phyloP scores from a whole-genome alignment of 345 rosid species.

The Excoecaria cochinchinensis region DNA sequence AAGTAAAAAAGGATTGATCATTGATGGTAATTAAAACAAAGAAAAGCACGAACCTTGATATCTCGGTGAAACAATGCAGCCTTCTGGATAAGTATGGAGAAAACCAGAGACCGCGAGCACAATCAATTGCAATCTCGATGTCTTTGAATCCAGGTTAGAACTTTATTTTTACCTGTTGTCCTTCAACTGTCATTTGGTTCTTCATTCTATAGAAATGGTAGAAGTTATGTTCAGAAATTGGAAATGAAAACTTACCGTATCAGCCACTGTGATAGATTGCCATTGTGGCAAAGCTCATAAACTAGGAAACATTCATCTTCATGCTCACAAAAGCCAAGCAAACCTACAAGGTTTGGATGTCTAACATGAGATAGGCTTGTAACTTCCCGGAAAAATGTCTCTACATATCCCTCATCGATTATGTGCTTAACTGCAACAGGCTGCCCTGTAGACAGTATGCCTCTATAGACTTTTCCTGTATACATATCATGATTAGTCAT shows the following conservation, averaged over 20 bases:
- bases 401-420: conserved; percentile 43
- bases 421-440: conserved; percentile 59
- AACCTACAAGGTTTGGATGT: conserved; percentile 60
- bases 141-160: conserved; percentile 50
- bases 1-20: not conserved
- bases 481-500: not conserved
- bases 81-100: conserved; percentile 47
- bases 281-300: conserved; percentile 54
- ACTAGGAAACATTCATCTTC: conserved; percentile 53
- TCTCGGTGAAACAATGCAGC: conserved; percentile 55
- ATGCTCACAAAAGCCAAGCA: conserved; percentile 50
- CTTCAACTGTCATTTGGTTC: conserved; percentile 7
- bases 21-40: not conserved
- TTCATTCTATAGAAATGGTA: not conserved
- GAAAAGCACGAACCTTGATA: conserved; percentile 32
- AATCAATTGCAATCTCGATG: conserved; percentile 46
- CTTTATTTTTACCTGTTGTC: conserved; percentile 43
- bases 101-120: conserved; percentile 45
- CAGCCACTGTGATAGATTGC: conserved; percentile 65
- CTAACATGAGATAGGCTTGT: conserved; percentile 53
- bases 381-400: conserved; percentile 56
- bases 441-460: conserved; percentile 43
- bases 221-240: not conserved
- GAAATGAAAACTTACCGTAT: conserved; percentile 35
- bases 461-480: conserved; percentile 62